These are phyloP conservation scores for Wallacemonas sp. DNA, from an alignment of 208 protist genomes.

Conservation along the genomic window DNA sequence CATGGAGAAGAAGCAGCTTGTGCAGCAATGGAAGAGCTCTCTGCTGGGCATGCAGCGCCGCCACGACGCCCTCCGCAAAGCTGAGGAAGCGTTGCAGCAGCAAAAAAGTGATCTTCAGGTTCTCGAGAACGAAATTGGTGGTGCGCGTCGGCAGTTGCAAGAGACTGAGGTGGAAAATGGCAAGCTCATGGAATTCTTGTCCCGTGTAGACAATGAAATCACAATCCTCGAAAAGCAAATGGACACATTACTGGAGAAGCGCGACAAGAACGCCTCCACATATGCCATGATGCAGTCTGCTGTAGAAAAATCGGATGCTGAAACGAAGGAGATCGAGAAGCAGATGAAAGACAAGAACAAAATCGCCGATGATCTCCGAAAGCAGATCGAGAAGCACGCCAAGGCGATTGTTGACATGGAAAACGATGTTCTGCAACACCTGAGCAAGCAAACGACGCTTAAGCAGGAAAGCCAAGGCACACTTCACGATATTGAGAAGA, in stretches of 20 bases:
- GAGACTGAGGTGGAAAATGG: constrained; percentile 84
- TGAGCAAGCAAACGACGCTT: constrained; percentile 91
- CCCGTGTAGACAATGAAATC: constrained; percentile 92
- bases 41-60: constrained; percentile 94
- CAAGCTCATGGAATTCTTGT: constrained; percentile 90
- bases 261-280: constrained; percentile 71
- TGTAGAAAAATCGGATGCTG: constrained; percentile 76
- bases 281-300: constrained; percentile 77
- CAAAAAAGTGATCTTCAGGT: constrained; percentile 91
- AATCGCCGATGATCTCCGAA: constrained; percentile 72
- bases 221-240: constrained; percentile 90
- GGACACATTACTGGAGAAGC: constrained; percentile 69
- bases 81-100: constrained; percentile 90
- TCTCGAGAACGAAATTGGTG: constrained; percentile 93
- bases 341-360: constrained; percentile 71
- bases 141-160: constrained; percentile 85
- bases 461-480: constrained; percentile 92
- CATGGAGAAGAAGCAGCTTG: constrained; percentile 95
- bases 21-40: constrained; percentile 94
- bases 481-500: constrained; percentile 90
- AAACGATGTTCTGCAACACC: constrained; percentile 77
- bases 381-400: constrained; percentile 81
- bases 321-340: constrained; percentile 83
- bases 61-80: constrained; percentile 92
- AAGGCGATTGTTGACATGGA: constrained; percentile 91